Base-by-base conservation (phyloP, 2,329 filamentous ascomycete species). In the Dactylonectria macrodidyma region DNA sequence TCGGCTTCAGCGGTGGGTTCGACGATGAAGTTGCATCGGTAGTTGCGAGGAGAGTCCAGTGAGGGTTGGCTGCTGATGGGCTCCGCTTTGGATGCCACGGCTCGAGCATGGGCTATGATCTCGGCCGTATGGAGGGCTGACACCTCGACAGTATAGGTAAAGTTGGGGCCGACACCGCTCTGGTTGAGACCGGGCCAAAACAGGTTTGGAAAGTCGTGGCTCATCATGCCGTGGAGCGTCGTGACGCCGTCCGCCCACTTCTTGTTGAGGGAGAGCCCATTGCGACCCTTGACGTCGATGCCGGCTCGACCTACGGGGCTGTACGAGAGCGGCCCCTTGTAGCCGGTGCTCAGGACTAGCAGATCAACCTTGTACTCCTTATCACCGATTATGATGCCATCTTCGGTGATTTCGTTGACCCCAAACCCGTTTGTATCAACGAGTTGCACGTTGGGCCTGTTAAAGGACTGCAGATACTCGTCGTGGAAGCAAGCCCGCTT, bases 401-500 rank as follows among this genome's bases (percentile, higher is more conserved):
- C 36, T 7, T 46, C 48, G 11, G 47, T 66, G 38, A 41, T 36
- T 2, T 9, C 16, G 3, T 62, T 33, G 2, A 62, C 36, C 3
- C 66, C 66, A n/a, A 55, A 38, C 2, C 68, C 68, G 30, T 67
- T 19, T 1, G 66, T 91, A 74, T 92, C 88, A n/a, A 92, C 80
- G 0, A 92, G 84, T 10, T 84, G 81, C 4, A 92, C 89, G 70
- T 89, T 86, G 0, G 82, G 78, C 47, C 74, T 10, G 34, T 60
- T 60, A 47, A 60, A 60, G 2, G 58, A 14, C 16, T 51, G 11
- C 0, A 92, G 83, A 73, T 89, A 91, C 9, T 85, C 83, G 71
- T 91, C 88, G 76, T 89, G 88, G 77, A 91, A 91, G 38, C 82
- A 85, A 0, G 90, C 89, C 0, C 90, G 85, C 77, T 92, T 92